Evolutionary conservation across 2,329 filamentous ascomycete species (phyloP), one percentile per base, ranked within the genome.

Genomic region (Xylaria hypoxylon): DNA sequence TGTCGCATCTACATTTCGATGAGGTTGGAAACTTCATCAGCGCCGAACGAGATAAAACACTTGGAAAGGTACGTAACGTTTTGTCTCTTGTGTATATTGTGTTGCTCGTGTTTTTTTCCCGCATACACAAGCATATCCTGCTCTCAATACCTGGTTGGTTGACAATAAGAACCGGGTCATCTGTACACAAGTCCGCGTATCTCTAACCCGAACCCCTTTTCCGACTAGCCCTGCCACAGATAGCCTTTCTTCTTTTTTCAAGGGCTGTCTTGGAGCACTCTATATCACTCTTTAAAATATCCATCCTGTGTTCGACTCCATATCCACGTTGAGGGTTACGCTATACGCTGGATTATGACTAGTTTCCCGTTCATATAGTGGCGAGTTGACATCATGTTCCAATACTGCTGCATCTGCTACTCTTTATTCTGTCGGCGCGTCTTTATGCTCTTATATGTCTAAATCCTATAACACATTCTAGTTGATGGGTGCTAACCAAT

Each of bases 31-130:
- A 93, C 74, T 98, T 97, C 79, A 85, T 90, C 77, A 96, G 90
- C 79, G 86, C 94, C 11, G 94, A 98, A 78, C 87, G 90, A 70
- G 94, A 97, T 81, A 94, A 94, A 80, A 84, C 96, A 64, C 93
- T 95, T 22, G 92, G 92, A 72, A 94, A 96, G 81, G 91, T 90
- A 82, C 64, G 84, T 63, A 11, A 15, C n/a, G 5, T 57, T 57
- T 13, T 10, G 6, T 61, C 3, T 58, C 22, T 83, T 69, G 58
- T 68, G 61, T 64, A 48, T 68, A 53, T 66, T 59, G 65, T 71
- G 13, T 47, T 56, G n/a, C n/a, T 55, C 52, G 68, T 38, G 10
- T 2, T 38, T 15, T 4, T 15, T 38, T 38, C 15, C 13, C 13
- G 5, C 35, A 2, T 38, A 13, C 13, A 15, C 13, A 38, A 13